Percentiles rank a stretch among this genome's conserved stretches.
phyloP scores from a whole-genome alignment of 345 rosid genomes.

The Aurinia saxatilis region DNA sequence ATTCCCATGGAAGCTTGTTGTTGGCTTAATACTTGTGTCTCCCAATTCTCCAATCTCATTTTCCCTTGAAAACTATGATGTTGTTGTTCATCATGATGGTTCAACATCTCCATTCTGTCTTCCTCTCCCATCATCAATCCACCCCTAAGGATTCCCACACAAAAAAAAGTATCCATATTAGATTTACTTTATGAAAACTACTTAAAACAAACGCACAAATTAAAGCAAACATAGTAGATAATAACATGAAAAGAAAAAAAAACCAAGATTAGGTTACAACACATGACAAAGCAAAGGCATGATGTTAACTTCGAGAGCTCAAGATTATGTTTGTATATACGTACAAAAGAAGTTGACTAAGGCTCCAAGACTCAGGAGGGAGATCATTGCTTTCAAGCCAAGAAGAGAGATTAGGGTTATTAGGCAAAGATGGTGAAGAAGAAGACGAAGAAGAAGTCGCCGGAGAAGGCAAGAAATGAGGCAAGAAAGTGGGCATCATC shows the following conservation, averaged over 20 bases:
- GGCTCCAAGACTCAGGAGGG: constrained; percentile 78
- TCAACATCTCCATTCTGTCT: constrained; percentile 37
- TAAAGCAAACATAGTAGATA: no score
- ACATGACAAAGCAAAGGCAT: constrained; percentile 2
- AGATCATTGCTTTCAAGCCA: constrained; percentile 61
- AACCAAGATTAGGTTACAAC: constrained; percentile 3
- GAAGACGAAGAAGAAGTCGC: constrained; percentile 45
- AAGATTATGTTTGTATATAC: neutral
- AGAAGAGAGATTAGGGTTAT: constrained; percentile 35
- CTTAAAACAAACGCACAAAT: neutral
- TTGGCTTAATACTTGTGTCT: constrained; percentile 47
- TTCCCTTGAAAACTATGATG: constrained; percentile 38
- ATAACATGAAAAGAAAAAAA: no score
- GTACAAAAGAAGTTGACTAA: constrained; percentile 64
- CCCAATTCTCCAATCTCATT: constrained; percentile 55
- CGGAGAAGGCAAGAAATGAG: constrained; percentile 40
- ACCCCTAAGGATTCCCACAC: constrained; percentile 35
- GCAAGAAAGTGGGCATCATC: constrained; percentile 38
- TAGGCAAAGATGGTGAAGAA: constrained; percentile 42
- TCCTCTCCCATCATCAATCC: constrained; percentile 63
- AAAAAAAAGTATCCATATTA: neutral
- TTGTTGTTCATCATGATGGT: constrained; percentile 17
- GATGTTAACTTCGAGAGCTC: constrained; percentile 1
- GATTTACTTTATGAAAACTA: neutral
- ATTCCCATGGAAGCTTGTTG: constrained; percentile 44